Conservation (phyloP, 2,329 filamentous ascomycete genomes). For the Pseudofabraea citricarpa region DNA sequence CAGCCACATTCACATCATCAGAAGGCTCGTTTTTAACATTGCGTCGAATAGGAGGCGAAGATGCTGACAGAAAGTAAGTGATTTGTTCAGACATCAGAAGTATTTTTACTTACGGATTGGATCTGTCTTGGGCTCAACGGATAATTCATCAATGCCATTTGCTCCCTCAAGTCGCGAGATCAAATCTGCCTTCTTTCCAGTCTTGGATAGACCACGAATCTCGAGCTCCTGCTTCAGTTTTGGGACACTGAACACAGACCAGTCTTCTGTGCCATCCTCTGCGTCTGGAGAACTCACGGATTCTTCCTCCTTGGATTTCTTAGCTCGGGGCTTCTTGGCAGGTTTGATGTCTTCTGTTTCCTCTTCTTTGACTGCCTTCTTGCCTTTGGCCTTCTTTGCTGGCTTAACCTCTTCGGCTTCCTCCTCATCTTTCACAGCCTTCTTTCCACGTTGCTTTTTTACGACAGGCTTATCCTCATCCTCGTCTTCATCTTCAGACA, state of each 20-base stretch:
- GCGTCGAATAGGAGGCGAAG: not conserved
- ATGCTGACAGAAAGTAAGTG: not conserved
- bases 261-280: not conserved
- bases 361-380: constrained; percentile 29
- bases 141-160: not conserved
- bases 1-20: not conserved
- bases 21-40: not conserved
- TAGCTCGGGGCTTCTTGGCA: constrained; percentile 16
- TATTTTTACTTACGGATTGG: no score
- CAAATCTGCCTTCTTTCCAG: constrained; percentile 14
- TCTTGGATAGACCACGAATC: not conserved
- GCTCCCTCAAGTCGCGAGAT: constrained; percentile 17
- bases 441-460: constrained; percentile 4
- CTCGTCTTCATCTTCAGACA: constrained; percentile 23
- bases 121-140: not conserved
- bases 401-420: constrained; percentile 13
- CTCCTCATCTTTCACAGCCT: constrained; percentile 15
- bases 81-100: not conserved
- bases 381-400: constrained; percentile 23
- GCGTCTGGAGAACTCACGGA: not conserved
- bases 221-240: not conserved
- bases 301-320: constrained; percentile 18
- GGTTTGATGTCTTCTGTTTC: constrained; percentile 11
- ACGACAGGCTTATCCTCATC: constrained; percentile 27
- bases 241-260: not conserved